Evolutionary conservation across 2,329 filamentous ascomycete species (phyloP), one percentile per base, ranked within the genome.

Genomic region (Stromatinia cepivora): DNA sequence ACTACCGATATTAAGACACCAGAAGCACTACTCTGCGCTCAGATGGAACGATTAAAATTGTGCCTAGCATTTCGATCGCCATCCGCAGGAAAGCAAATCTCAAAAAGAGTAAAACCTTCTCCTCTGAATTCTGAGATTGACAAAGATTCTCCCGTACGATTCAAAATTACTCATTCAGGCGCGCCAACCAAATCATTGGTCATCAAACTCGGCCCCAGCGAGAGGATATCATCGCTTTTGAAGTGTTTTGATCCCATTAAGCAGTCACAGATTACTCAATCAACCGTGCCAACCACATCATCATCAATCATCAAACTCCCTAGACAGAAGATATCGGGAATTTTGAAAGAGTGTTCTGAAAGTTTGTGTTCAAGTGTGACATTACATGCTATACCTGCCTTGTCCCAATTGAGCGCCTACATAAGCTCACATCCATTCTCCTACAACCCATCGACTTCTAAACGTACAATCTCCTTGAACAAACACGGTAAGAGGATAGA

Each of bases 21-120:
- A 31, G 56, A 70, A 4, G 59, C 61, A 46, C 65, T 77, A 11
- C 48, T 68, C 13, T 69, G 69, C 59, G 71, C 61, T 5, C 59
- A 72, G 13, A 63, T 78, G 58, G 63, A 75, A 53, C 69, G 48
- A 50, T 45, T 78, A 28, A 67, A 72, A 25, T 52, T 78, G 15
- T 57, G 48, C n/a, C 70, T 76, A 31, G 56, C 72, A 11, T 75
- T 77, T 54, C 45, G 28, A 53, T 25, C 36, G 13, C n/a, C 6
- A 8, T 22, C 28, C 6, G 15, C 15, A 22, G 48, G 31, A 7
- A 13, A 20, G 36, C 31, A 28, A 39, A 20, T 15, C 3, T 52
- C 34, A 42, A 63, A 39, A 50, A 52, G 46, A 39, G 22, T 8
- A 9, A 63, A 39, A 22, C 9, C 2, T 20, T 42, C 34, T 20